Evolutionary conservation across 2,329 filamentous ascomycete species (phyloP), one percentile per base, ranked within the genome.

Genomic region (Xylaria sp.): DNA sequence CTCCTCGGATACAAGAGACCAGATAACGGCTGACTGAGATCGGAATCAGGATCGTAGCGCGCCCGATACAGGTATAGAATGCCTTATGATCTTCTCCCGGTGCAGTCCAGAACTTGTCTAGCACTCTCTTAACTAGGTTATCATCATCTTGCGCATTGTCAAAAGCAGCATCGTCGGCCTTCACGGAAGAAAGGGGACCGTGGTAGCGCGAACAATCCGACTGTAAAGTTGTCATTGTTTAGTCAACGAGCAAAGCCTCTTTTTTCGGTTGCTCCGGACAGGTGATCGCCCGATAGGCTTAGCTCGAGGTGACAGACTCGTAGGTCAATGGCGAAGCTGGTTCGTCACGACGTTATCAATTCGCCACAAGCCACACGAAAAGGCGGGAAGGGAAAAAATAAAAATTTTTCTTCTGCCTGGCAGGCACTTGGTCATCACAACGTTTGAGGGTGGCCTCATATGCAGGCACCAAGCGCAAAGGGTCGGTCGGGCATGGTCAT

Each of bases 311-410:
- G 20, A 39, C n/a, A 1, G 20, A 41, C 43, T 31, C 31, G 13
- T n/a, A 23, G 36, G 49, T 39, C 41, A 54, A 59, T 49, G 15
- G 31, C 23, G 23, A 36, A 25, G 41, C 62, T 51, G 46, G 41
- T 31, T 33, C 25, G 23, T 56, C 39, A 33, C 12, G n/a, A 60
- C 41, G 43, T 10, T 51, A 51, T 62, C 56, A 48, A 59, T 33
- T 63, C 41, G 63, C 64, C 59, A 46, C 64, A 69, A 69, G 67
- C 67, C 64, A 69, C 63, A 51, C n/a, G 4, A 28, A 67, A 64
- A 43, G 64, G 67, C 51, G 43, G 15, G 13, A 41, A 25, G 25
- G 33, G 49, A 51, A 54, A 49, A 58, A 55, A 25, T 48, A 23
- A n/a, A n/a, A n/a, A 59, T 55, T 25, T 39, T 25, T 43, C 46